phyloP scores from a whole-genome alignment of 2,329 filamentous ascomycete species.

The Alternaria arbusti region DNA sequence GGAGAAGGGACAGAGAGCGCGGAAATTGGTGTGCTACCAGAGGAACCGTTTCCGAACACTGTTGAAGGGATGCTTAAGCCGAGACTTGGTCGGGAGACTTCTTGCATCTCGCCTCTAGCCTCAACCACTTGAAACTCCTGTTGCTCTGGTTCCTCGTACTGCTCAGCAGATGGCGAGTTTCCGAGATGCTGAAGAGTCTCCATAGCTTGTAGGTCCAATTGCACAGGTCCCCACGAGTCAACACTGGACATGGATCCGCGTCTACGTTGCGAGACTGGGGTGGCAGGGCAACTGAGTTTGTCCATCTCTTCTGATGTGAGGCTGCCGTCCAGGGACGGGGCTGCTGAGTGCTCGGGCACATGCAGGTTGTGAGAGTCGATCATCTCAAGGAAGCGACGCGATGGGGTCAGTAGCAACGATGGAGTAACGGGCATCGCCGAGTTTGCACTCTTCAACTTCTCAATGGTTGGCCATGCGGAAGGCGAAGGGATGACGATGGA shows the following conservation, averaged over 20 bases:
- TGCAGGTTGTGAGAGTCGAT: slow-evolving; percentile 65
- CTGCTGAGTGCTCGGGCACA: slow-evolving; percentile 76
- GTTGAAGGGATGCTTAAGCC: slow-evolving; percentile 35
- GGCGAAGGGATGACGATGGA: slow-evolving; percentile 66
- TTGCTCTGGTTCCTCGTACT: slow-evolving; percentile 28
- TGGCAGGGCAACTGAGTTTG: slow-evolving; percentile 81
- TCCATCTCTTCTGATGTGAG: slow-evolving; percentile 87
- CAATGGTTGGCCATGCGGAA: slow-evolving; percentile 63
- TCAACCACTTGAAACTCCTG: slow-evolving; percentile 46
- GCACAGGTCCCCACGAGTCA: slow-evolving; percentile 67
- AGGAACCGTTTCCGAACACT: slow-evolving; percentile 43
- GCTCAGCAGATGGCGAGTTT: slow-evolving; percentile 38
- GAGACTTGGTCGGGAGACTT: slow-evolving; percentile 60
- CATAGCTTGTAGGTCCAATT: slow-evolving; percentile 79
- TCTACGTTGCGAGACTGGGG: slow-evolving; percentile 65
- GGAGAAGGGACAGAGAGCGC: slow-evolving; percentile 89
- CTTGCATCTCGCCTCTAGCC: slow-evolving; percentile 66
- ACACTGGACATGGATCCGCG: slow-evolving; percentile 54
- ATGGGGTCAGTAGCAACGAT: slow-evolving; percentile 71
- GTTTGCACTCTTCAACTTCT: slow-evolving; percentile 61
- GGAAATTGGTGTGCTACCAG: slow-evolving; percentile 69
- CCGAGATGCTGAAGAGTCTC: slow-evolving; percentile 77
- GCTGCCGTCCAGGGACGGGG: slow-evolving; percentile 89
- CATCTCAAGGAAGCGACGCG: slow-evolving; percentile 74
- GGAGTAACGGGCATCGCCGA: slow-evolving; percentile 57